phyloP scores from a whole-genome alignment of 2,329 filamentous ascomycete genomes.

The Trichoderma gracile region DNA sequence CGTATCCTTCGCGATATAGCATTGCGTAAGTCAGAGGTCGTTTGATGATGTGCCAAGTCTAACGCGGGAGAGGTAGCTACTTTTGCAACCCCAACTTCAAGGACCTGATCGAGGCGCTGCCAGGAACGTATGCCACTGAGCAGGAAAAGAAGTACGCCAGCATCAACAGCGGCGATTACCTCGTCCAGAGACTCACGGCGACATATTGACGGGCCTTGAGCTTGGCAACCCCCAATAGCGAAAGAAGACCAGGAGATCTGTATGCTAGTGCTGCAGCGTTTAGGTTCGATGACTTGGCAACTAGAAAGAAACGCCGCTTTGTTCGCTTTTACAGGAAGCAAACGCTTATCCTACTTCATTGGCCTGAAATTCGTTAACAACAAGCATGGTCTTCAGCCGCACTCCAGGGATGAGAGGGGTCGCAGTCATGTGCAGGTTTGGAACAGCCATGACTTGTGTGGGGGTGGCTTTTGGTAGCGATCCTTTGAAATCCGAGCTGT shows the following conservation, averaged over 20 bases:
- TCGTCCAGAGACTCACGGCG: constrained; percentile 73
- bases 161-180: constrained; percentile 78
- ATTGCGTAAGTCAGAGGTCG: constrained; percentile 62
- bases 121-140: constrained; percentile 67
- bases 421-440: constrained; percentile 16
- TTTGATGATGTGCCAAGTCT: background rate
- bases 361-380: background rate
- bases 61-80: constrained; percentile 53
- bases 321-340: background rate
- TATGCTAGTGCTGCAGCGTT: background rate
- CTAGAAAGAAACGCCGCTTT: background rate
- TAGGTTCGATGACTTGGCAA: background rate
- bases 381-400: constrained; percentile 8
- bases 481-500: constrained; percentile 4
- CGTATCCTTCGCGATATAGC: constrained; percentile 78
- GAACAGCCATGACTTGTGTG: constrained; percentile 8
- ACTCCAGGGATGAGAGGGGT: background rate
- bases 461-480: constrained; percentile 18
- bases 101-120: constrained; percentile 74
- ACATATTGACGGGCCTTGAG: constrained; percentile 53
- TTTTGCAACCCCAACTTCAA: constrained; percentile 87
- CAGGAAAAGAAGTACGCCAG: constrained; percentile 75
- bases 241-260: background rate
- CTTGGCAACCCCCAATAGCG: background rate
- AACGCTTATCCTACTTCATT: no score